Evolutionary conservation across 1,284 basidiomycete species (phyloP), one percentile per base, ranked within the genome.

Genomic region (Malassezia globosa): DNA sequence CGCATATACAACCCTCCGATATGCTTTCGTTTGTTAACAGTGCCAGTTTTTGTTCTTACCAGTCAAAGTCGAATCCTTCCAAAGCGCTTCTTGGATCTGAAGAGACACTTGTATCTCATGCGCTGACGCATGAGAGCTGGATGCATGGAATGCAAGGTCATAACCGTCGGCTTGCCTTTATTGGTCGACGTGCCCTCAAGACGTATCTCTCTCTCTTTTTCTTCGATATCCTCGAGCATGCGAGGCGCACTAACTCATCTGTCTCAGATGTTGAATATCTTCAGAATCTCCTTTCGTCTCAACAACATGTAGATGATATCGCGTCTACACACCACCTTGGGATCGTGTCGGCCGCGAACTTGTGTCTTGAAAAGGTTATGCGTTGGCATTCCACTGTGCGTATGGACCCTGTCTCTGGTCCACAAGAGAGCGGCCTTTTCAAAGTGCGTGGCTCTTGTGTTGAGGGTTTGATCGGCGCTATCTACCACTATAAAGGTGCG

Each of bases 401-500:
- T 26, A 6, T 46, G 2, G 44, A 51, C 22, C 34, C 37, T 7
- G 22, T 38, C 6, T 23, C 16, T 0, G 44, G 49, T 6, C 37
- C 46, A 2, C 52, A 55, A 31, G 61, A 66, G 50, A 68, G 59
- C 1, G 69, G 71, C 0, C 50, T 72, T 33, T 69, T 55, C 47
- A 71, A 64, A 48, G 59, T 72, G 37, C 57, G 71, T 14, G 72
- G 72, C 10, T 48, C 60, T 3, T 54, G 59, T 18, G 57, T 72
- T 10, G 71, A 73, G 49, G 69, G 66, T 2, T 41, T 73, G 25
- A 37, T 72, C 7, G 72, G 71, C 14, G 72, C 69, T 22, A 63
- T 72, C 43, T 71, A 63, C 49, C 65, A 64, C 40, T 55, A 64
- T 39, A 53, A 61, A 45, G 54, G 57, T 16, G 57, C 54, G 14